Conservation (phyloP, 148 eudicot genomes). For the Spergularia marina region DNA sequence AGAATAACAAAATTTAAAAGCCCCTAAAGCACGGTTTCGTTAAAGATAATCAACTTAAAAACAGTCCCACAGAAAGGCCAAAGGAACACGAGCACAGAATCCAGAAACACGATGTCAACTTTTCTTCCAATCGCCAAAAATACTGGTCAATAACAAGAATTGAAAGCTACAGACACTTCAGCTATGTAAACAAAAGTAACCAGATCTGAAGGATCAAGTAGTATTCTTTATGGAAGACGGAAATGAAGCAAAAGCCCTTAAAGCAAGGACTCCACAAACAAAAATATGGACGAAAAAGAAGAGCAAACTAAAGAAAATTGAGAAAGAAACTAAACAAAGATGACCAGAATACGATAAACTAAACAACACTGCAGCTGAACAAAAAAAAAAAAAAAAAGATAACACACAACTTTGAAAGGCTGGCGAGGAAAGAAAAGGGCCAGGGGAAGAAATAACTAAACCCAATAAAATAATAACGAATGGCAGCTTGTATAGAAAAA, state of each 20-base stretch:
- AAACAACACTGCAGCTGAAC: background rate
- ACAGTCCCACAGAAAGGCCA: background rate
- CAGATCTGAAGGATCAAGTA: background rate
- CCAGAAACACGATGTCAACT: background rate
- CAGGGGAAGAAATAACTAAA: constrained; percentile 23
- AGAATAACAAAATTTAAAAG: background rate
- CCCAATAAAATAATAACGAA: constrained; percentile 15
- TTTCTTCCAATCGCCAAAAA: background rate
- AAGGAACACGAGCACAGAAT: background rate
- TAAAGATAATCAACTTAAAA: background rate
- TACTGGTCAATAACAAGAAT: background rate
- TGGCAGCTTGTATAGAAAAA: constrained; percentile 2
- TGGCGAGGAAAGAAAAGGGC: background rate
- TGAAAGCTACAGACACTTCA: background rate
- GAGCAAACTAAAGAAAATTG: background rate
- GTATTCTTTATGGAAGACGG: background rate
- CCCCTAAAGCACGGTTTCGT: background rate
- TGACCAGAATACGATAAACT: background rate
- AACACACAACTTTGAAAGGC: background rate
- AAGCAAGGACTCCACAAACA: constrained; percentile 1
- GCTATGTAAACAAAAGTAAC: background rate
- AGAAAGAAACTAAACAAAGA: constrained; percentile 6
- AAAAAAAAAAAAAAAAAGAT: background rate
- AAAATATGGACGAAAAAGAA: background rate
- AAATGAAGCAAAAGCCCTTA: background rate